Base-by-base conservation (phyloP, 176 grass and related monocot species). In the Carex kokanica region DNA sequence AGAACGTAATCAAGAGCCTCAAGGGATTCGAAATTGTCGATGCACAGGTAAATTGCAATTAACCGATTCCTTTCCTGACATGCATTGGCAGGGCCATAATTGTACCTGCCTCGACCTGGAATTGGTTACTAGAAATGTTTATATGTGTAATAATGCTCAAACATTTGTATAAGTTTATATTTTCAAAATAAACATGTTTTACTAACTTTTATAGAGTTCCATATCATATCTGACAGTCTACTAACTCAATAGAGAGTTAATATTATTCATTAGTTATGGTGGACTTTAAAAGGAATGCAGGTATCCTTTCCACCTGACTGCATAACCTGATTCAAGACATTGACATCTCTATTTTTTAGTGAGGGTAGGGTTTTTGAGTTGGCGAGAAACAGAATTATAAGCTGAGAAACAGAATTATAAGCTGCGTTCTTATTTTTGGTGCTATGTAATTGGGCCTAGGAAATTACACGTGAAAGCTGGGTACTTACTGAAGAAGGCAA, bases 1-100 rank as follows among this genome's bases (percentile, higher is more conserved):
- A 90, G 86, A 85, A 90, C 78, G 83, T 99, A 72, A 90, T 99
- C 88, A 99, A 95, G 89, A 86, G 93, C 20, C 96, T 99, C 80
- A 80, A 80, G 47, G 93, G 93, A 27, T 92, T 99, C 83, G 80
- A 86, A 78, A 95, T 99, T 84, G 86, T 99, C 14, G 86, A 95
- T 25, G 74, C 83, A 2, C 73, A 81, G 87, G 87, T 88, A 45
- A 66, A 41, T 71, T 78, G 52, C 14, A 78, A 31, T 25, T 2
- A 56, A 32, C 52, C 47, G 9, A 31, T 1, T 64, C 12, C 63
- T 65, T 29, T 34, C 27, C 63, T 65, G 40, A 49, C 40, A 2
- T 73, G 13, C 18, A 72, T 72, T 72, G 38, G 24, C 14, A 31
- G 63, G 12, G 7, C 1, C 45, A 49, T 16, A 34, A 13, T 13